Percentiles rank a stretch among this genome's conserved stretches.
Evolutionary conservation across 352 stramenopile genomes (phyloP).

Genomic region (Globisporangium cylindrosporum): DNA sequence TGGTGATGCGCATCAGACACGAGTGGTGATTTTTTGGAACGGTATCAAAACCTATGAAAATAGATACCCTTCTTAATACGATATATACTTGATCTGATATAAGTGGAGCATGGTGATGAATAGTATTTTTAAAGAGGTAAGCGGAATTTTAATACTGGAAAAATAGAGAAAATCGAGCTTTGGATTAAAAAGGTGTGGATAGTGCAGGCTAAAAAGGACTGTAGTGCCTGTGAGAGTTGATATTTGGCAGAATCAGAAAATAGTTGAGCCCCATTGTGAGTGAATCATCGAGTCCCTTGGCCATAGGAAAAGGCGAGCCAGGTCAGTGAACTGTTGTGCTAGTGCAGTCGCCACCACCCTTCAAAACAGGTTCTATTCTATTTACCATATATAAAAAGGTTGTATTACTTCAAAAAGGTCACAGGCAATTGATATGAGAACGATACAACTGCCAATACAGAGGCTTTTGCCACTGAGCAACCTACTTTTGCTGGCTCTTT

Average conservation of each 20-base stretch:
- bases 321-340: background rate
- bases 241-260: background rate
- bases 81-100: too few relatives aligned
- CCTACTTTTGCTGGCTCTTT: background rate
- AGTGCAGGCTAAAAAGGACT: background rate
- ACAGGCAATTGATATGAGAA: background rate
- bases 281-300: background rate
- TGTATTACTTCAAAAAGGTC: background rate
- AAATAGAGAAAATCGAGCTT: background rate
- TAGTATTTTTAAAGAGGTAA: background rate
- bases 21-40: background rate
- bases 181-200: background rate
- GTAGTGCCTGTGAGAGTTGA: background rate
- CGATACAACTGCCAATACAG: background rate
- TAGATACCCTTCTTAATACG: background rate
- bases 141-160: background rate
- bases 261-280: background rate
- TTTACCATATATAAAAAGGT: background rate
- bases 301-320: conserved; percentile 2
- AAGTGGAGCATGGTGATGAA: background rate
- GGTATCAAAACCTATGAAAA: background rate
- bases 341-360: background rate
- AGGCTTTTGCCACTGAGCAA: background rate
- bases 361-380: background rate
- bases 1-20: background rate